Conservation (phyloP, 2,329 filamentous ascomycete genomes). For the Pestalotiopsis fici region DNA sequence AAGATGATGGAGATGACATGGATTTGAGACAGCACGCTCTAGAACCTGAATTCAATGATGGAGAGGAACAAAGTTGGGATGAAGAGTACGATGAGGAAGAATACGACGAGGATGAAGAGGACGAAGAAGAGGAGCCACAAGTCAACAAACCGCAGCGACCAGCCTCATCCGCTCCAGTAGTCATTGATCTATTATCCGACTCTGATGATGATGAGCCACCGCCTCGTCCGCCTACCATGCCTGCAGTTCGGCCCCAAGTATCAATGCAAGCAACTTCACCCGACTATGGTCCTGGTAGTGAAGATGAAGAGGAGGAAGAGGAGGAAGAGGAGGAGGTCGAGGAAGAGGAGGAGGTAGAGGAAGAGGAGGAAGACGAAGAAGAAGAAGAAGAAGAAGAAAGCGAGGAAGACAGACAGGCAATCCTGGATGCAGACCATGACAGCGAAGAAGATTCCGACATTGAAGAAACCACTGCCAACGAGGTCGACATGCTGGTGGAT, state of each 20-base stretch:
- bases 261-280: background rate
- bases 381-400: conserved; percentile 15
- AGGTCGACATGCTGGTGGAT: background rate
- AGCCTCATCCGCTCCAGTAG: conserved; percentile 16
- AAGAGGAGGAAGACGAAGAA: conserved; percentile 15
- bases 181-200: conserved; percentile 25
- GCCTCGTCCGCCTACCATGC: background rate
- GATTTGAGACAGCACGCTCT: conserved; percentile 22
- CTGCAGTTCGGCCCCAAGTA: background rate
- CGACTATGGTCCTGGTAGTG: conserved; percentile 8
- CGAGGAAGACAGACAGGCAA: conserved; percentile 15
- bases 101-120: conserved; percentile 15
- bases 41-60: conserved; percentile 29
- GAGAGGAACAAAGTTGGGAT: conserved; percentile 21
- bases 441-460: conserved; percentile 15
- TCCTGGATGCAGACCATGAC: conserved; percentile 8
- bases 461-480: background rate
- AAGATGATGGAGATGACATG: conserved; percentile 31
- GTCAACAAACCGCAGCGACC: conserved; percentile 6
- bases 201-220: conserved; percentile 23
- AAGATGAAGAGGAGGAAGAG: conserved; percentile 13
- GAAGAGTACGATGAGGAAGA: conserved; percentile 18
- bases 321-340: conserved; percentile 14
- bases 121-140: conserved; percentile 8
- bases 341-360: conserved; percentile 10